Evolutionary conservation across 495 filamentous ascomycete genomes (phyloP), one percentile per base, ranked within the genome.

Genomic region (Evernia prunastri): DNA sequence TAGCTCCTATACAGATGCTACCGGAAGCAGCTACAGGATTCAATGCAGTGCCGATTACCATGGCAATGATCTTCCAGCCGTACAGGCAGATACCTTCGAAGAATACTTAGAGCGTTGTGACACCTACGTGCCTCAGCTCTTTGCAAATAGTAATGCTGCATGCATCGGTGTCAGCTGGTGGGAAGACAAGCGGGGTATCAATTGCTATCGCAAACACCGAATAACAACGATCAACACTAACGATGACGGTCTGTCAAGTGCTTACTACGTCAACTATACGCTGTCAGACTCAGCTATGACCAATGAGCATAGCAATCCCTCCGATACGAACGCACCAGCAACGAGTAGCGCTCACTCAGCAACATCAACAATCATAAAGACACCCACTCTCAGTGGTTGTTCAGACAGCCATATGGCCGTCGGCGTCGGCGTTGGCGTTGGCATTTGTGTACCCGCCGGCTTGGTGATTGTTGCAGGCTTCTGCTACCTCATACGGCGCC

Each of bases 51-150:
- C 45, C 11, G 10, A 49, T 11, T 49, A 49, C 25, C 23, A n/a
- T 25, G 45, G 23, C 45, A 49, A 49, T 49, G 45, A 49, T 49
- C 45, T 49, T 13, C 45, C 45, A 49, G 45, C 45, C 11, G 23
- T 49, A 10, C 45, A 49, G n/a, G 23, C 45, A 49, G 45, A 49
- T 49, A 49, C 45, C 45, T 49, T 49, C 45, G 45, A 49, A 49
- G 45, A 13, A 12, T 49, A 23, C 45, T 27, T 49, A 11, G 25
- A 5, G 25, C 1, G 0, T 13, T 49, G 45, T 13, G 45, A 49
- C 25, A 27, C 45, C 23, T 49, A 49, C 25, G 45, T 49, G 12
- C 45, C 23, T 25, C n/a, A 12, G 25, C 10, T 10, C n/a, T 49
- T 23, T 20, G 45, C 45, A 49, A 1, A 1, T 25, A 49, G 11